Base-by-base conservation (phyloP, 2,329 filamentous ascomycete species). In the Botrytis medusae region DNA sequence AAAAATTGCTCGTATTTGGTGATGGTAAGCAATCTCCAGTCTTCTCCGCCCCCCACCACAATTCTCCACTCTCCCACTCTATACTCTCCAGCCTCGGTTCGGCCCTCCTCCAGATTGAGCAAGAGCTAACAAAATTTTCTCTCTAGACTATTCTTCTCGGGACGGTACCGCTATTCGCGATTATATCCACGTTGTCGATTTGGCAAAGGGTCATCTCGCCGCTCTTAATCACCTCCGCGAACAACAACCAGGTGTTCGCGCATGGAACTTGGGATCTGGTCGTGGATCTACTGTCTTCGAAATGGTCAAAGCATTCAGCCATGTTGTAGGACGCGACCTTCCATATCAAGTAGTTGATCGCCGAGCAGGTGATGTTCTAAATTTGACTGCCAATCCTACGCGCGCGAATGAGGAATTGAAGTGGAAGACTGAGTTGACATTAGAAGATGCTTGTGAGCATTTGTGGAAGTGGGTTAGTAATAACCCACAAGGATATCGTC, bases 381-480 rank as follows among this genome's bases (percentile, higher is more conserved):
- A 99, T 84, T 90, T 99, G 64, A 99, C 96, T 34, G 94, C 96
- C 77, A 97, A 98, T 84, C 93, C 96, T 20, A 88, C 89, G 5
- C 89, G 94, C 54, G 96, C 96, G 70, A 97, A 97, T 84, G 85
- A 89, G 82, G 96, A 99, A 85, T 88, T 99, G 71, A 86, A 90
- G 76, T 99, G 96, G 96, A 95, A 95, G 87, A 95, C 96, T 1
- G 89, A 97, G 85, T 87, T 92, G 74, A 95, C 93, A 32, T 90
- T 99, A 82, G 95, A 98, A 85, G 90, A 97, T 82, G 95, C 95
- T 40, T 99, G 96, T 82, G 90, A 91, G 78, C 94, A 99, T 83
- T 87, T 99, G 77, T 99, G 96, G 96, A 91, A 90, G 81, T 99
- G 96, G 96, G 97, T 97, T 25, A 88, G 92, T 85, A 98, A 98